These are phyloP conservation scores for Pseudofabraea citricarpa DNA, from an alignment of 2,329 filamentous ascomycete species.

Conservation along the genomic window DNA sequence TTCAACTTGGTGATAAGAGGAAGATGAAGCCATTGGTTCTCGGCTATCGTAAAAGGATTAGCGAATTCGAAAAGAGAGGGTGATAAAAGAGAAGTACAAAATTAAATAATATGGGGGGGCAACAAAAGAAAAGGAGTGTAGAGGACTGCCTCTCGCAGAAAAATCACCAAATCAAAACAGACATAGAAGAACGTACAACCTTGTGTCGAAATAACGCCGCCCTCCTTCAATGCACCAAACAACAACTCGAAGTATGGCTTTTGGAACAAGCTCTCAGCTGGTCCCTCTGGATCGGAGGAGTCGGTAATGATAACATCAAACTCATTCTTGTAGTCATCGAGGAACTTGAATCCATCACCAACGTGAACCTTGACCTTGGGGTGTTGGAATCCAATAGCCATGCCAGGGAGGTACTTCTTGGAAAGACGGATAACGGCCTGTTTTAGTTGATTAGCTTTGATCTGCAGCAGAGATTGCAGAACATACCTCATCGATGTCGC, in stretches of 20 bases:
- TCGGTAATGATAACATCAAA: slow-evolving; percentile 99
- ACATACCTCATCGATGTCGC: slow-evolving; percentile 92
- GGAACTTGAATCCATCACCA: slow-evolving; percentile 98
- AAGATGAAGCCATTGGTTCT: slow-evolving; percentile 99
- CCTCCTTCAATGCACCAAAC: slow-evolving; percentile 81
- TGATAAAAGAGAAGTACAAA: background rate
- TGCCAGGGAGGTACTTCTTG: slow-evolving; percentile 94
- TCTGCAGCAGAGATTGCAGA: too few species aligned
- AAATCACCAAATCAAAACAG: slow-evolving; percentile 15
- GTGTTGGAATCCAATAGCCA: slow-evolving; percentile 91
- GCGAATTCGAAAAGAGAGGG: too few species aligned
- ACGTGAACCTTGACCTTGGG: slow-evolving; percentile 90
- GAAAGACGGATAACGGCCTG: slow-evolving; percentile 94
- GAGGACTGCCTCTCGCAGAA: background rate
- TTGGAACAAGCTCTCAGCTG: slow-evolving; percentile 94
- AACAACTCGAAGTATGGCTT: slow-evolving; percentile 98
- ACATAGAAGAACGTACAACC: slow-evolving; percentile 90
- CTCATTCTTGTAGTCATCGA: slow-evolving; percentile 91
- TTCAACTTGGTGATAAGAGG: slow-evolving; percentile 90
- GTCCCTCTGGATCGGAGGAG: slow-evolving; percentile 94
- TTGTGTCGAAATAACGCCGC: slow-evolving; percentile 99
- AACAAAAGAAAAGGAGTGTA: slow-evolving; percentile 1
- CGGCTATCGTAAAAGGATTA: slow-evolving; percentile 52
- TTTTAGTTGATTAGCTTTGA: slow-evolving; percentile 11
- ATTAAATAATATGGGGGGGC: background rate